Evolutionary conservation across 306 rosid genomes (phyloP), one percentile per base, ranked within the genome.

Genomic region (Lathyrus tuberosus): DNA sequence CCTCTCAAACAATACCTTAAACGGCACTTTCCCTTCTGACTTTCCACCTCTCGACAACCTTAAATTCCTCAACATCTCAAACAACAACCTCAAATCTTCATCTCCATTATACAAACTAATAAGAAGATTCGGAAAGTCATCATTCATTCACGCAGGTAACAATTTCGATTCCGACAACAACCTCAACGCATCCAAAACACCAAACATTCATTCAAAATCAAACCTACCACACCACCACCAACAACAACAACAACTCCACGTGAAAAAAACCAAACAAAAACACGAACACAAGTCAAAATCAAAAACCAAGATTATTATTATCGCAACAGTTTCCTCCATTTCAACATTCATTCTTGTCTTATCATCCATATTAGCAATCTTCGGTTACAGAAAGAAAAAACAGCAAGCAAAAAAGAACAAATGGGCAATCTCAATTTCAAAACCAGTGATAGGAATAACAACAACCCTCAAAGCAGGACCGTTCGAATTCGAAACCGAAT

Each of bases 401-500:
- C 67, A 31, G 69, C 3, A 47, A 38, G 82, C 80, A 7, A 84
- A 56, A 22, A 88, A 69, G 75, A 89, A 64, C 83, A 91, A 87
- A 54, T 91, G 99, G 99, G 95, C 96, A 30, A 94, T 94, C 15
- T 91, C 99, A 3, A 88, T 94, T n/a, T 94, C 99, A 3, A 88
- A 79, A 52, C 97, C 99, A 13, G 78, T 80, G 53, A 84, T 80
- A 46, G 86, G 84, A 53, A 3, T 65, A 83, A 77, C 17, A 8
- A 47, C 12, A 5, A 30, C 71, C 44, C 53, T 87, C 49, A 86
- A 84, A 81, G 91, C 96, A 0, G 99, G 99, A 8, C 97, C 99
- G 53, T 94, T 94, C 75, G 81, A 82, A 0, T 94, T 94, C 64
- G 99, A 87, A 71, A 94, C 97, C 0, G 97, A 89, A 70, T 94